A percentile compares a stretch with the other conserved stretches of the same genome.
phyloP scores from a whole-genome alignment of 208 protist genomes.

The Leishmania mexicana region DNA sequence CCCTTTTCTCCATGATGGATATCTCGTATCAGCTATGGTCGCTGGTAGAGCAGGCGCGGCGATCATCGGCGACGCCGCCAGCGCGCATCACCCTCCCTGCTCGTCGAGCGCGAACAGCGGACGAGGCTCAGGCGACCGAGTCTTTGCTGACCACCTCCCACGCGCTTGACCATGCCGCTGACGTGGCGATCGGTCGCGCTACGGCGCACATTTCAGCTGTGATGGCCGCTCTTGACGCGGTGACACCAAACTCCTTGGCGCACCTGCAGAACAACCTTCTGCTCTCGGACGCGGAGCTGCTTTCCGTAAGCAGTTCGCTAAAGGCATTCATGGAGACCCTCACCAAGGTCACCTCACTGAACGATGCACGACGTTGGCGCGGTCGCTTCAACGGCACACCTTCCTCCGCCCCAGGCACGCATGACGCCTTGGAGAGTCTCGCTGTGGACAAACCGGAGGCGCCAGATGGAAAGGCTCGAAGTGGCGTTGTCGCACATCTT shows the following conservation, averaged over 20 bases:
- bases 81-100: not conserved
- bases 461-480: not conserved
- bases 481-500: conserved; percentile 27
- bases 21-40: conserved; percentile 23
- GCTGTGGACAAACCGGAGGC: not conserved
- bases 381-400: not conserved
- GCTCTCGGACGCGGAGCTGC: conserved; percentile 74
- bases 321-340: conserved; percentile 53
- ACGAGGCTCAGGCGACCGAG: conserved; percentile 11
- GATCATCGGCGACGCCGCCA: not conserved
- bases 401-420: not conserved
- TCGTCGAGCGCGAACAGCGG: not conserved
- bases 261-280: conserved; percentile 62
- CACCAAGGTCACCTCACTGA: conserved; percentile 15
- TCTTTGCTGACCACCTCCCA: conserved; percentile 19
- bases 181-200: conserved; percentile 9
- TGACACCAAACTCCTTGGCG: conserved; percentile 31
- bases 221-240: conserved; percentile 51
- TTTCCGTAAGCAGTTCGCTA: conserved; percentile 48
- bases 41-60: conserved; percentile 15
- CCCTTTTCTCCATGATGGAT: conserved; percentile 9
- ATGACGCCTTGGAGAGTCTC: not conserved
- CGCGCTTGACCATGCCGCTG: conserved; percentile 12
- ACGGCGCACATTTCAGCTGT: conserved; percentile 16
- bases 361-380: not conserved